phyloP scores from a whole-genome alignment of 495 filamentous ascomycete species.

The Aspergillus leporis region DNA sequence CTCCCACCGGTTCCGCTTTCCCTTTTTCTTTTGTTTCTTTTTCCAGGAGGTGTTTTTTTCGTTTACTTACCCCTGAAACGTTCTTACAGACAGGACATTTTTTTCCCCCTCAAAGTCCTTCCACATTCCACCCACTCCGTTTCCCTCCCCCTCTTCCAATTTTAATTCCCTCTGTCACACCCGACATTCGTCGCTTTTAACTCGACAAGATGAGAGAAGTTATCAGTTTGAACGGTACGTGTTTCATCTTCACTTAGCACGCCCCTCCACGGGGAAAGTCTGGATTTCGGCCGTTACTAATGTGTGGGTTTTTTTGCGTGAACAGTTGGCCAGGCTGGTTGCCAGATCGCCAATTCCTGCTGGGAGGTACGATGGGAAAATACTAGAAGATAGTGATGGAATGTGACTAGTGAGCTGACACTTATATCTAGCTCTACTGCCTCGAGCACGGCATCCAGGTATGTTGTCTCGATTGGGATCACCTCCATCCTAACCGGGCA shows the following conservation, averaged over 20 bases:
- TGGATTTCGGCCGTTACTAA: conserved; percentile 21
- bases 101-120: conserved; percentile 2
- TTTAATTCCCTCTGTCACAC: conserved; percentile 17
- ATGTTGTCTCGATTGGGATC: conserved; percentile 29
- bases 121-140: conserved; percentile 13
- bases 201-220: conserved; percentile 91
- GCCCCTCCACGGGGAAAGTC: not conserved
- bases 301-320: conserved; percentile 18
- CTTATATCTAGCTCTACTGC: conserved; percentile 81
- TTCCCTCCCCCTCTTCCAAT: conserved; percentile 19
- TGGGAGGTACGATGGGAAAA: conserved; percentile 77
- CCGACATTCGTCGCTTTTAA: conserved; percentile 19
- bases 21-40: conserved; percentile 35
- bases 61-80: conserved; percentile 36
- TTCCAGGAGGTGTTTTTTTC: conserved; percentile 27
- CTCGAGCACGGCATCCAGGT: conserved; percentile 99
- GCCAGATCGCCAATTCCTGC: conserved; percentile 99
- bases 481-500: not conserved
- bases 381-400: not conserved
- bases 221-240: conserved; percentile 97
- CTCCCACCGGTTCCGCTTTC: conserved; percentile 16
- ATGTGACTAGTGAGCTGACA: conserved; percentile 29
- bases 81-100: conserved; percentile 22
- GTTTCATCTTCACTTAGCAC: conserved; percentile 10
- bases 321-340: conserved; percentile 98